Evolutionary conservation across 371 early-diverging fungal species (phyloP).

Genomic region (Rhizopus sp.): DNA sequence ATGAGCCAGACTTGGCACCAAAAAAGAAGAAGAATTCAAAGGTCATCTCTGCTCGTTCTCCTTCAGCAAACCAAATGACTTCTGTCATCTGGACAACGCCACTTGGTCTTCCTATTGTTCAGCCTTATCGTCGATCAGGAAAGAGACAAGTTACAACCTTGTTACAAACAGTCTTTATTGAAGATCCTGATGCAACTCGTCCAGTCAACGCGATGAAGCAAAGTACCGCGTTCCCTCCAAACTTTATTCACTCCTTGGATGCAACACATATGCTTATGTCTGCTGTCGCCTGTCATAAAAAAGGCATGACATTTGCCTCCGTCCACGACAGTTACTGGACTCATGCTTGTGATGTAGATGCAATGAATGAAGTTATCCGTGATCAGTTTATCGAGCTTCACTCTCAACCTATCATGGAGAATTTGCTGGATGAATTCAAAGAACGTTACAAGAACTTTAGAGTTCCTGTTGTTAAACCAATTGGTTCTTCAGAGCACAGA

Average conservation of each 20-base stretch:
- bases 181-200: slow-evolving; percentile 68
- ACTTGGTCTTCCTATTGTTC: slow-evolving; percentile 92
- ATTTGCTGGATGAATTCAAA: slow-evolving; percentile 81
- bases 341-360: slow-evolving; percentile 90
- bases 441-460: slow-evolving; percentile 78
- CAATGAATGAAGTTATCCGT: slow-evolving; percentile 84
- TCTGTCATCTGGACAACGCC: slow-evolving; percentile 98
- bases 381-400: slow-evolving; percentile 92
- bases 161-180: slow-evolving; percentile 80
- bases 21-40: slow-evolving; percentile 21
- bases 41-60: slow-evolving; percentile 51
- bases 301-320: slow-evolving; percentile 86
- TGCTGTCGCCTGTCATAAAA: slow-evolving; percentile 82
- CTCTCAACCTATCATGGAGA: slow-evolving; percentile 80
- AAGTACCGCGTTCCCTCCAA: slow-evolving; percentile 96
- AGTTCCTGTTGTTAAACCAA: slow-evolving; percentile 52
- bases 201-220: slow-evolving; percentile 93
- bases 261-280: slow-evolving; percentile 98
- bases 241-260: slow-evolving; percentile 97
- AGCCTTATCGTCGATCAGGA: slow-evolving; percentile 88
- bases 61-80: slow-evolving; percentile 68
- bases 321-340: slow-evolving; percentile 99
- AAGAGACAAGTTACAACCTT: slow-evolving; percentile 70
- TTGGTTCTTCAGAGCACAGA: slow-evolving; percentile 1
- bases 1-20: neutral